Conservation (phyloP, 192 early-diverging fungal species). For the Cetraspora pellucida region DNA sequence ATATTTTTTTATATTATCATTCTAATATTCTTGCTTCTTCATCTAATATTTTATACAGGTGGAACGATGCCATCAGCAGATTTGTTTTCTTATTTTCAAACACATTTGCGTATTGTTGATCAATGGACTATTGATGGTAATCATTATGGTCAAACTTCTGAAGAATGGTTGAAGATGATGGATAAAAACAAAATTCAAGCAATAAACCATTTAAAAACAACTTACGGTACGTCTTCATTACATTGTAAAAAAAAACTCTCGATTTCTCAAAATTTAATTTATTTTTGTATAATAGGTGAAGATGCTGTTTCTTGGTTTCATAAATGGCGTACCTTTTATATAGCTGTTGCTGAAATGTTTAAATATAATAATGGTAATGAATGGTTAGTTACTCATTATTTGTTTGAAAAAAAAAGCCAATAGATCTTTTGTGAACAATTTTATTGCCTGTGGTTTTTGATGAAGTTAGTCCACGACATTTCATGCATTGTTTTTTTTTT, state of each 20-base stretch:
- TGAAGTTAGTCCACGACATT: too few species aligned
- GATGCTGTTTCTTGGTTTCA: conserved; percentile 59
- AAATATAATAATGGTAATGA: conserved; percentile 58
- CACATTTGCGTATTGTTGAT: conserved; percentile 54
- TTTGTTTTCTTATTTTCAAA: conserved; percentile 64
- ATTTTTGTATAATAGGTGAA: neutral
- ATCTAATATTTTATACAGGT: conserved; percentile 14
- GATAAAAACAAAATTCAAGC: conserved; percentile 50
- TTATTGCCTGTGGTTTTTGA: too few species aligned
- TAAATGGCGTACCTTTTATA: conserved; percentile 66
- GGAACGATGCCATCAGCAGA: conserved; percentile 50
- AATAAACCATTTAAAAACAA: conserved; percentile 45
- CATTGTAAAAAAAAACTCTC: neutral
- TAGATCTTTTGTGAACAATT: too few species aligned
- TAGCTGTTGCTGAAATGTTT: conserved; percentile 59
- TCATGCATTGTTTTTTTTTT: too few species aligned
- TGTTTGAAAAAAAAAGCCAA: conserved; percentile 53
- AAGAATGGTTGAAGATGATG: conserved; percentile 57
- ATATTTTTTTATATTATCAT: too few species aligned
- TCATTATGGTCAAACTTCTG: conserved; percentile 60
- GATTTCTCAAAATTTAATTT: neutral
- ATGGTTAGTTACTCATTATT: conserved; percentile 65
- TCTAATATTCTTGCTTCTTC: too few species aligned
- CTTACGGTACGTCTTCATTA: conserved; percentile 50
- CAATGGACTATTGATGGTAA: conserved; percentile 62